Evolutionary conservation across 306 rosid species (phyloP), one percentile per base, ranked within the genome.

Genomic region (Pyrus communis): DNA sequence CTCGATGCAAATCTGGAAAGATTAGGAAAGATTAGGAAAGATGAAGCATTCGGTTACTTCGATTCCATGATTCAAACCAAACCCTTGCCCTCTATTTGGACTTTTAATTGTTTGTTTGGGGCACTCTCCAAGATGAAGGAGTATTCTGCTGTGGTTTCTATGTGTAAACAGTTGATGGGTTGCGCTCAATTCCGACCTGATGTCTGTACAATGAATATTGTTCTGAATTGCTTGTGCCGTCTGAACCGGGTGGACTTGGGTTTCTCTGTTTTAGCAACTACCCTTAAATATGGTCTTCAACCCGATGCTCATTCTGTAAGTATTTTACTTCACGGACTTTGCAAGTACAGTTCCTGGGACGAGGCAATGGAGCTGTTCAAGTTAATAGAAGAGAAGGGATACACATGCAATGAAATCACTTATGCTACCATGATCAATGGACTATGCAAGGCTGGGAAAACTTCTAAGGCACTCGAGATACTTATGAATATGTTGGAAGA

Each of bases 1-100:
- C 9, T 19, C 61, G 61, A 2, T 75, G 60, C 35, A 57, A 43
- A 43, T 43, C 14, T 43, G 49, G 49, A 43, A 43, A 43, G 3
- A 43, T 43, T 11, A 43, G 49, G 18, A 42, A 45, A 22, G 54
- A 70, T 6, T 11, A 43, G 49, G 18, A 42, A 45, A 22, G 54
- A 70, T 6, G 71, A 78, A 28, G 64, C 80, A 4, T 51, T 78
- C 31, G 43, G 52, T 38, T 31, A n/a, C 31, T 77, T 69, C n/a
- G 21, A 69, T 45, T 42, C 61, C 43, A 17, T 77, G 58, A 30
- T 69, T 57, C 46, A 43, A 22, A 69, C 2, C 11, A 42, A 35
- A 69, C 70, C 75, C 31, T 42, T 27, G 17, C 81, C 81, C 21
- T 69, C 81, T 7, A 10, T 27, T 60, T 18, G 61, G 75, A 38